Conservation (phyloP, 2,329 filamentous ascomycete species). For the Dothideomycetes sp. region DNA sequence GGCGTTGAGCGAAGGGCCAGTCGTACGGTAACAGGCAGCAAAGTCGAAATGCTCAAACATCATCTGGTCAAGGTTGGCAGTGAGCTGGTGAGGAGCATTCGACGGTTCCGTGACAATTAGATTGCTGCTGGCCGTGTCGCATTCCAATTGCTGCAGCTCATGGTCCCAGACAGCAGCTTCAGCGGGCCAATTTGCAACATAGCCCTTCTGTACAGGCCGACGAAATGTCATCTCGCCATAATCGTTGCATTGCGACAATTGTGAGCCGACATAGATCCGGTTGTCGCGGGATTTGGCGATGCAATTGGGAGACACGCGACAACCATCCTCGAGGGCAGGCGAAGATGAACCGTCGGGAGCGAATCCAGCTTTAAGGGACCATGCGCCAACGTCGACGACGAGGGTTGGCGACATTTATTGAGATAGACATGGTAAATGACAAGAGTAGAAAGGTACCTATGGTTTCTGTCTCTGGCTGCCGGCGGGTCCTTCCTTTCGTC, state of each 20-base stretch:
- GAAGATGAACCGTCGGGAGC: slow-evolving; percentile 24
- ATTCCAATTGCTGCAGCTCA: slow-evolving; percentile 52
- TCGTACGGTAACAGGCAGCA: slow-evolving; percentile 67
- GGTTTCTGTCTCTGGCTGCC: no score
- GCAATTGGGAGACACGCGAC: slow-evolving; percentile 74
- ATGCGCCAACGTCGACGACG: slow-evolving; percentile 86
- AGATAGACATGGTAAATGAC: no score
- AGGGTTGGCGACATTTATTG: slow-evolving; percentile 47
- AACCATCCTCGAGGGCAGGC: slow-evolving; percentile 38
- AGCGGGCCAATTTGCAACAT: slow-evolving; percentile 91
- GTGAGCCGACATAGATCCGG: slow-evolving; percentile 69
- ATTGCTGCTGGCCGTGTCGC: slow-evolving; percentile 72
- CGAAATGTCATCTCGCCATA: slow-evolving; percentile 84
- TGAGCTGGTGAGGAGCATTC: slow-evolving; percentile 69
- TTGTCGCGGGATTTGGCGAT: slow-evolving; percentile 69
- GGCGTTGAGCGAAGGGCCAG: slow-evolving; percentile 66
- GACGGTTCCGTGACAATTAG: slow-evolving; percentile 78
- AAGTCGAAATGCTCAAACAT: slow-evolving; percentile 97
- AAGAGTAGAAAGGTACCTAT: no score
- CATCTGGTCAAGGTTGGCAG: slow-evolving; percentile 89
- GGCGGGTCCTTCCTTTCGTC: no score
- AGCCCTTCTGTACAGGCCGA: slow-evolving; percentile 87
- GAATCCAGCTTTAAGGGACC: slow-evolving; percentile 85
- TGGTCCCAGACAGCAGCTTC: slow-evolving; percentile 94
- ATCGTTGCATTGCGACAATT: slow-evolving; percentile 71